Base-by-base conservation (phyloP, 1,284 basidiomycete genomes). In the Amanita bisporigera region DNA sequence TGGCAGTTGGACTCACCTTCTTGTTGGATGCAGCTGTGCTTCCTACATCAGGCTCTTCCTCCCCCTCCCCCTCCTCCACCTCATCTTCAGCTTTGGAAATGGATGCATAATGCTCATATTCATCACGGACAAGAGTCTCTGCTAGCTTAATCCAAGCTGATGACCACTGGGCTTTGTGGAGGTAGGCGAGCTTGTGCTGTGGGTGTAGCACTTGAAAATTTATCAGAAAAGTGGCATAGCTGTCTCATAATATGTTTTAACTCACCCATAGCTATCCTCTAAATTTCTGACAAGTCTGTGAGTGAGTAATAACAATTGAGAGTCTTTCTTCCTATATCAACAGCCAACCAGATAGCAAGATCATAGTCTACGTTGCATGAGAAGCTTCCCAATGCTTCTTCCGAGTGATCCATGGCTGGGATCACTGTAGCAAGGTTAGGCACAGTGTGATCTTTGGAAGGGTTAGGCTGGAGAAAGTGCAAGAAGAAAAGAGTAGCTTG, bases 331-430 rank as follows among this genome's bases (percentile, higher is more conserved):
- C 63, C 65, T 5, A 69, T 17, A 14, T 19, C 6, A 21, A 47
- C 17, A 4, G 63, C 29, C 17, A 26, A 33, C 21, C 31, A 15
- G 15, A 67, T 60, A 17, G 65, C 36, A 21, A 33, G 31, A n/a
- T 61, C 29, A 19, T 61, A 49, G 17, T 17, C 26, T 12, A 21
- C 33, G 24, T 59, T 9, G 9, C 29, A 24, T 26, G 26, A n/a
- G 21, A 67, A 62, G 5, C 47, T 68, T 2, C 63, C 64, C 17
- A 75, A 65, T 4, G 55, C n/a, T 15, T 61, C 40, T 57, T 78
- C 69, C n/a, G 77, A 71, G 36, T 68, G 58, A 55, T 79, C 75
- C 73, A 79, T 75, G 17, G 71, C 71, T 24, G 73, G 75, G 49
- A 79, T 78, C 21, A 79, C 72, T 7, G 40, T 73, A 6, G 75